Percentiles rank a stretch among this genome's conserved stretches.
Evolutionary conservation across 2,329 filamentous ascomycete species (phyloP).

Genomic region (Colletotrichum plurivorum): DNA sequence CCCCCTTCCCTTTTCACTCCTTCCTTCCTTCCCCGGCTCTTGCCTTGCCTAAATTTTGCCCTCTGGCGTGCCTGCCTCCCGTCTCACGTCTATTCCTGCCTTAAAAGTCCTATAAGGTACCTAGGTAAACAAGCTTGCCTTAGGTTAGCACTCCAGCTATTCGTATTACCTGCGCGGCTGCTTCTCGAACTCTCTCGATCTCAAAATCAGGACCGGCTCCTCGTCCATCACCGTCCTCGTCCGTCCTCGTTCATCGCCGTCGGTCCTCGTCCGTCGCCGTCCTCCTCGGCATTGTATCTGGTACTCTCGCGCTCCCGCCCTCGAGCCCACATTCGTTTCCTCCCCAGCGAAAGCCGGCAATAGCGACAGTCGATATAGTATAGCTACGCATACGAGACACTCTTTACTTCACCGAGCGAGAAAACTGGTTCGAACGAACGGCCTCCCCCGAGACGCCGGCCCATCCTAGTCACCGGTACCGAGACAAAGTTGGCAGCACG

Average conservation of each 20-base stretch:
- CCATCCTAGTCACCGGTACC: slow-evolving; percentile 30
- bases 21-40: slow-evolving; percentile 7
- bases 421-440: slow-evolving; percentile 24
- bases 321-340: slow-evolving; percentile 16
- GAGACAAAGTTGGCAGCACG: slow-evolving; percentile 36
- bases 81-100: too few relatives aligned
- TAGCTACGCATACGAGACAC: slow-evolving; percentile 8
- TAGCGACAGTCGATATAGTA: slow-evolving; percentile 23
- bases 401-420: slow-evolving; percentile 20
- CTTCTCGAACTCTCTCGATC: too few relatives aligned
- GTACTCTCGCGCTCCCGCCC: neutral
- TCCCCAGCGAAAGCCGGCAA: slow-evolving; percentile 17
- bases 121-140: too few relatives aligned
- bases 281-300: slow-evolving; percentile 4
- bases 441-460: slow-evolving; percentile 22
- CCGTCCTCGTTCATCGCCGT: neutral
- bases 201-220: too few relatives aligned
- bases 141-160: too few relatives aligned
- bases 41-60: neutral
- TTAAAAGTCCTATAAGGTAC: too few relatives aligned
- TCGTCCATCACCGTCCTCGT: too few relatives aligned
- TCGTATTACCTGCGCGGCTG: too few relatives aligned
- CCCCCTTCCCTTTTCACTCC: neutral
- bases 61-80: too few relatives aligned
- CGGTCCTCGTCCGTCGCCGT: neutral